phyloP scores from a whole-genome alignment of 768 basidiomycete species.

The Trametes cingulata region DNA sequence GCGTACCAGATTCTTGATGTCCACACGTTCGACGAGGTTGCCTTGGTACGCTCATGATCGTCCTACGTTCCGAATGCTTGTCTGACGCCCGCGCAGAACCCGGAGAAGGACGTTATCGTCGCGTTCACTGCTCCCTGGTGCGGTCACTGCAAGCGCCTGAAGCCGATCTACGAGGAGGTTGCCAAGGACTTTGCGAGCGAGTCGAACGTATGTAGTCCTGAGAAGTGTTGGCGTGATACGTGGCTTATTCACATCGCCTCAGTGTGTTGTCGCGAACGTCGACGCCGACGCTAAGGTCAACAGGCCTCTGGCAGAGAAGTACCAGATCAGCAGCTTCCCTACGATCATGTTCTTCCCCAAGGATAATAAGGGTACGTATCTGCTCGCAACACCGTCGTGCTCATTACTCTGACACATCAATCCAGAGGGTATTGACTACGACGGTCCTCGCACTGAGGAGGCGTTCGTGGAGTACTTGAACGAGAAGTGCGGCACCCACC shows the following conservation, averaged over 20 bases:
- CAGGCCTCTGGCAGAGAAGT: constrained; percentile 65
- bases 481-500: constrained; percentile 82
- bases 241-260: not conserved
- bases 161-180: constrained; percentile 85
- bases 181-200: constrained; percentile 80
- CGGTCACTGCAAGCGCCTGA: constrained; percentile 92
- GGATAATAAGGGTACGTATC: constrained; percentile 45
- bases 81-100: constrained; percentile 43
- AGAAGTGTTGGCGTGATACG: no score
- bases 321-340: constrained; percentile 81
- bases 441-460: constrained; percentile 67
- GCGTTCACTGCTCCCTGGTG: constrained; percentile 88
- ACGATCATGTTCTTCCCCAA: constrained; percentile 96
- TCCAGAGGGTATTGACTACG: constrained; percentile 58
- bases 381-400: not conserved
- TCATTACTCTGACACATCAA: not conserved
- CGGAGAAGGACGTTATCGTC: constrained; percentile 80
- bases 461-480: constrained; percentile 83
- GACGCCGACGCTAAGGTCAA: constrained; percentile 87
- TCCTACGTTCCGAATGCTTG: not conserved
- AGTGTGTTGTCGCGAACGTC: constrained; percentile 91
- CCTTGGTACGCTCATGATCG: constrained; percentile 45
- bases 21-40: constrained; percentile 75
- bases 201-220: constrained; percentile 53
- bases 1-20: constrained; percentile 66